Evolutionary conservation across 1,284 basidiomycete genomes (phyloP).

Genomic region (Hortiboletus rubellus): DNA sequence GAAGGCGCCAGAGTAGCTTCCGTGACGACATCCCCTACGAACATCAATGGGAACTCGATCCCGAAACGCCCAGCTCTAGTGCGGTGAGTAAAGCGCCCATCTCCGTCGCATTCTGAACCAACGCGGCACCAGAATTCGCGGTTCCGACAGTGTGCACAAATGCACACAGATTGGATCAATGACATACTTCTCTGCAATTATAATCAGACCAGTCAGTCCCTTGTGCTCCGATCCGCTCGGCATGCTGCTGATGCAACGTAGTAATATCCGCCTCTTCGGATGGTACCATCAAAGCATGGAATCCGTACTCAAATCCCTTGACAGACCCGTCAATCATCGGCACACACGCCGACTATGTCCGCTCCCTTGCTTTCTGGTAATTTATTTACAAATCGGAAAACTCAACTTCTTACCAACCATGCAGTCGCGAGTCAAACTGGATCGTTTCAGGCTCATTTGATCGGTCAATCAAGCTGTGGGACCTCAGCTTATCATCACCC

Average conservation of each 20-base stretch:
- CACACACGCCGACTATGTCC: conserved; percentile 91
- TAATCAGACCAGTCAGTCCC: conserved; percentile 78
- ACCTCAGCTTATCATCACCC: conserved; percentile 55
- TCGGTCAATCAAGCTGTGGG: conserved; percentile 93
- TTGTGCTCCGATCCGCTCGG: neutral
- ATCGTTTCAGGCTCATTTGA: conserved; percentile 96
- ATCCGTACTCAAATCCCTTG: conserved; percentile 65
- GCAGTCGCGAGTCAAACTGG: conserved; percentile 75
- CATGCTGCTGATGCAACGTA: conserved; percentile 28
- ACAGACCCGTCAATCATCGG: conserved; percentile 74
- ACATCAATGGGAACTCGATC: conserved; percentile 77
- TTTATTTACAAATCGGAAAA: neutral
- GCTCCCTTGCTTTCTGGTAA: conserved; percentile 79
- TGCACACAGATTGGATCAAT: conserved; percentile 96
- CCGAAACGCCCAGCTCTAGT: conserved; percentile 43
- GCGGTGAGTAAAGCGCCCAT: conserved; percentile 45
- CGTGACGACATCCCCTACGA: conserved; percentile 58
- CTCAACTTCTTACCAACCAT: conserved; percentile 20
- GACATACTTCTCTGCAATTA: conserved; percentile 91
- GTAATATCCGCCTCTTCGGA: conserved; percentile 96
- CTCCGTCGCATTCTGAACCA: conserved; percentile 3
- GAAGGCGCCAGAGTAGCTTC: conserved; percentile 39
- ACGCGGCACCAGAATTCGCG: conserved; percentile 44
- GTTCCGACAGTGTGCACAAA: conserved; percentile 84
- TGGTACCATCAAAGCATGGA: conserved; percentile 94